Evolutionary conservation across 345 rosid species (phyloP).

Genomic region (Pistacia vera): DNA sequence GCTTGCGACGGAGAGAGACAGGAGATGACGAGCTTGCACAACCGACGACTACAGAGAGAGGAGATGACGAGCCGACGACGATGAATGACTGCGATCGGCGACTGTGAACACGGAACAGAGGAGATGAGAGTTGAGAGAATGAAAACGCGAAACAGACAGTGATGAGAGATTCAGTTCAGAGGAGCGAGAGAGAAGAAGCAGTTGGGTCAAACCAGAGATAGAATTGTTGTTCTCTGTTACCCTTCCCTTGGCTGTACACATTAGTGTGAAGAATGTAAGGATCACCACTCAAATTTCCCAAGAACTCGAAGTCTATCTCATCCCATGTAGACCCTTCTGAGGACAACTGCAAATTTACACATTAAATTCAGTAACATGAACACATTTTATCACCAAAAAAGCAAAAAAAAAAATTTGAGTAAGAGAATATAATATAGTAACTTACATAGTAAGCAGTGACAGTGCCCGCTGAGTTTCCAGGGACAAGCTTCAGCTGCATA

Average conservation of each 20-base stretch:
- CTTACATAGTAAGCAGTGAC: slow-evolving; percentile 60
- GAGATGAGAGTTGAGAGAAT: too few species aligned
- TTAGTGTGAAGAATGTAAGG: slow-evolving; percentile 79
- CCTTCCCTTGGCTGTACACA: slow-evolving; percentile 62
- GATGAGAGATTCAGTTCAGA: too few species aligned
- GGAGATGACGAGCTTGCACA: too few species aligned
- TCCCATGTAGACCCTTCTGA: slow-evolving; percentile 64
- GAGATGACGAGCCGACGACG: too few species aligned
- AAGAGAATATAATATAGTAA: not conserved
- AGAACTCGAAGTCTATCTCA: slow-evolving; percentile 76
- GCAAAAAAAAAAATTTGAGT: too few species aligned
- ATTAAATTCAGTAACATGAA: not conserved
- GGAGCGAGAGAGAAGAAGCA: too few species aligned
- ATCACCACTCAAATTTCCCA: slow-evolving; percentile 66
- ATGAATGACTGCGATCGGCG: too few species aligned
- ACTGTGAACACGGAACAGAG: too few species aligned
- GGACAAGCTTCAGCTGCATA: slow-evolving; percentile 50
- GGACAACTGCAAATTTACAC: slow-evolving; percentile 36
- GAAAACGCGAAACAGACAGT: too few species aligned
- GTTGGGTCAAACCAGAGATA: slow-evolving; percentile 81
- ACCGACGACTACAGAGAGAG: too few species aligned
- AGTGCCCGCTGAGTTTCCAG: slow-evolving; percentile 58
- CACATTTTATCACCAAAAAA: too few species aligned
- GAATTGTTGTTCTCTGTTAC: slow-evolving; percentile 74
- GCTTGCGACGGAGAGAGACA: too few species aligned